Percentiles rank a stretch among this genome's conserved stretches.
Conservation (phyloP, 768 basidiomycete genomes). For the Rhodotorula sphaerocarpa region DNA sequence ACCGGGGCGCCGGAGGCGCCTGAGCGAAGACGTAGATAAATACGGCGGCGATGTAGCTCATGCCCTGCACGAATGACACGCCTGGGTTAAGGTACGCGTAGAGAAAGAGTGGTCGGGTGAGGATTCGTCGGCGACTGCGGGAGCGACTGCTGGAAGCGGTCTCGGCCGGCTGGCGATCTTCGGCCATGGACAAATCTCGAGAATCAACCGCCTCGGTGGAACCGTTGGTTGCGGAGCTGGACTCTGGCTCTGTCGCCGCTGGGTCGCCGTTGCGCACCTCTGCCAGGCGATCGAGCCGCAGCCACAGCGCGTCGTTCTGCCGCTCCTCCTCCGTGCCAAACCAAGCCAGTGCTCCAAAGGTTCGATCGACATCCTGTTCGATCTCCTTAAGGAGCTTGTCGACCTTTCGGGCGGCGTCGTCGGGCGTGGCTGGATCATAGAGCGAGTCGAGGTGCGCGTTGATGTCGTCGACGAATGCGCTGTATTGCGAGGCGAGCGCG, state of each 20-base stretch:
- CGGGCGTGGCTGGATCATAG: neutral
- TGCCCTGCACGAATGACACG: conserved; percentile 31
- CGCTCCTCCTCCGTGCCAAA: neutral
- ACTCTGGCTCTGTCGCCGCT: neutral
- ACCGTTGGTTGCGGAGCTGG: neutral
- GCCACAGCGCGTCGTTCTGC: conserved; percentile 15
- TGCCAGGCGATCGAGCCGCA: conserved; percentile 3
- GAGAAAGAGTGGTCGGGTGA: conserved; percentile 28
- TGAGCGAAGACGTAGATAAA: conserved; percentile 27
- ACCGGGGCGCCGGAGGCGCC: neutral
- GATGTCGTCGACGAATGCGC: conserved; percentile 21
- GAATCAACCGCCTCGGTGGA: neutral
- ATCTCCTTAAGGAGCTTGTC: conserved; percentile 28
- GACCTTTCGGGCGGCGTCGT: neutral
- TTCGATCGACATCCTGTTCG: conserved; percentile 30
- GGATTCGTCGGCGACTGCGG: conserved; percentile 7
- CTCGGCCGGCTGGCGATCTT: neutral
- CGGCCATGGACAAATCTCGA: too few relatives aligned
- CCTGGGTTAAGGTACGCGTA: conserved; percentile 34
- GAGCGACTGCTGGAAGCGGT: neutral
- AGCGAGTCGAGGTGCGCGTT: neutral
- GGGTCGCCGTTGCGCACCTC: too few relatives aligned
- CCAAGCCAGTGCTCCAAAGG: conserved; percentile 23
- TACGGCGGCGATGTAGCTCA: conserved; percentile 31
- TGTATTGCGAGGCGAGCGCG: conserved; percentile 10